These are phyloP conservation scores for Aspergillus ochraceus DNA, from an alignment of 2,329 filamentous ascomycete genomes.

Conservation along the genomic window DNA sequence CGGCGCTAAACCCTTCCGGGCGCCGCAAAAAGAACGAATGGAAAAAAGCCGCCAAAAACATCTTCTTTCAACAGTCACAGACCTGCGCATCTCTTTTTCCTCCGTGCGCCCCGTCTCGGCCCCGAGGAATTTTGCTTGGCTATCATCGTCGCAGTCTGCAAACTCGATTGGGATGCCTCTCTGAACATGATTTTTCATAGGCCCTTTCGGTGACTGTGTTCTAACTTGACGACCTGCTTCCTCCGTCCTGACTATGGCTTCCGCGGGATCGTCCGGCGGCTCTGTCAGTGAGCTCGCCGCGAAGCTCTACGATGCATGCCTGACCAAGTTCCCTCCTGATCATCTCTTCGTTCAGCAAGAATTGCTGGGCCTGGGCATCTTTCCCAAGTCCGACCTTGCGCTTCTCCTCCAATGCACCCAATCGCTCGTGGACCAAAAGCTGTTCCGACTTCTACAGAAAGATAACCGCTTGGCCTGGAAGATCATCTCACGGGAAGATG, in stretches of 20 bases:
- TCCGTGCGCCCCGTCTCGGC: slow-evolving; percentile 3
- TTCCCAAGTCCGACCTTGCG: slow-evolving; percentile 44
- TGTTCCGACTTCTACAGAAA: slow-evolving; percentile 46
- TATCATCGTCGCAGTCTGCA: neutral
- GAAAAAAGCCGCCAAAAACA: slow-evolving; percentile 33
- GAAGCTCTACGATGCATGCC: slow-evolving; percentile 47
- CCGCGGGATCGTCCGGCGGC: slow-evolving; percentile 32
- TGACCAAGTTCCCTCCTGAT: slow-evolving; percentile 39
- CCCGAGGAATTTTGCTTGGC: neutral
- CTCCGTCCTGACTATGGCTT: slow-evolving; percentile 32
- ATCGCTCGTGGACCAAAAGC: slow-evolving; percentile 46
- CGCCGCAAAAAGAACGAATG: slow-evolving; percentile 21
- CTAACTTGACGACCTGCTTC: slow-evolving; percentile 19
- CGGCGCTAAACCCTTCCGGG: slow-evolving; percentile 20
- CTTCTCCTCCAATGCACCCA: slow-evolving; percentile 47
- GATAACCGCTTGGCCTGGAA: slow-evolving; percentile 50
- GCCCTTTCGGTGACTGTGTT: slow-evolving; percentile 31
- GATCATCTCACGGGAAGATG: slow-evolving; percentile 49
- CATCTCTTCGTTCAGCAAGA: slow-evolving; percentile 50
- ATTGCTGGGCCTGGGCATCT: slow-evolving; percentile 42
- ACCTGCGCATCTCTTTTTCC: neutral
- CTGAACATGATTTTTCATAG: slow-evolving; percentile 35
- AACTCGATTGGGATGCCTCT: slow-evolving; percentile 16
- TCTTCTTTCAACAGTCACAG: slow-evolving; percentile 12
- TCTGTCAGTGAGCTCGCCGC: slow-evolving; percentile 41